phyloP scores from a whole-genome alignment of 2,329 filamentous ascomycete genomes.

The Diaporthe sp. region DNA sequence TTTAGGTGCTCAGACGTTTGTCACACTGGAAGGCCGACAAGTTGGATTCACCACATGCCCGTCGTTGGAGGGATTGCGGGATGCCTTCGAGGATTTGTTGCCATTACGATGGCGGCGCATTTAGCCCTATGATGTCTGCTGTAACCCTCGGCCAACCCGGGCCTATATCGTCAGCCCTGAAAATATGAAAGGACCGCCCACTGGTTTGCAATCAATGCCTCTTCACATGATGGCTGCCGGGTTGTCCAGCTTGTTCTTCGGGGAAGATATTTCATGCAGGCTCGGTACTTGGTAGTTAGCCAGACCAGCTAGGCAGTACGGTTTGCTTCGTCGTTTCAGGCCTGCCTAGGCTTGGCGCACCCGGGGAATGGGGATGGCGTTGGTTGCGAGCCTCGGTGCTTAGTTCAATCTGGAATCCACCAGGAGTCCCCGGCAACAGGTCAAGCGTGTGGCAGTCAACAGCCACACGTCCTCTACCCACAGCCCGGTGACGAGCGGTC shows the following conservation, averaged over 20 bases:
- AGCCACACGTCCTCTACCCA: background rate
- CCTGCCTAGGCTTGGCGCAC: constrained; percentile 6
- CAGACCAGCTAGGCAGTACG: background rate
- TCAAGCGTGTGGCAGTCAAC: background rate
- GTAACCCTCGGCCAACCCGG: background rate
- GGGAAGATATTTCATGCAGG: constrained; percentile 3
- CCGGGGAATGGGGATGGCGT: constrained; percentile 14
- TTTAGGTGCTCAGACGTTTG: no score
- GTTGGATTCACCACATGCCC: no score
- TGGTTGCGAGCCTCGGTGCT: constrained; percentile 9
- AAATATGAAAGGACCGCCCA: background rate
- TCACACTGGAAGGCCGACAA: no score
- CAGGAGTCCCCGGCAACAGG: background rate
- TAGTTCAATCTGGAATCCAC: background rate
- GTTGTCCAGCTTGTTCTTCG: background rate
- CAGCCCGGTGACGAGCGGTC: background rate
- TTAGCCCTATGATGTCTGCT: background rate
- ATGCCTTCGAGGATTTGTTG: background rate
- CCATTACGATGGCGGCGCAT: background rate
- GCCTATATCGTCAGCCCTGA: background rate
- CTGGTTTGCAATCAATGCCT: background rate
- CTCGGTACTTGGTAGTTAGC: background rate
- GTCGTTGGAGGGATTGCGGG: background rate
- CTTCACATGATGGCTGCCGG: background rate
- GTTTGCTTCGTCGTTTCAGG: constrained; percentile 25